Base-by-base conservation (phyloP, 164 flowering plant genomes). In the Santalum album region DNA sequence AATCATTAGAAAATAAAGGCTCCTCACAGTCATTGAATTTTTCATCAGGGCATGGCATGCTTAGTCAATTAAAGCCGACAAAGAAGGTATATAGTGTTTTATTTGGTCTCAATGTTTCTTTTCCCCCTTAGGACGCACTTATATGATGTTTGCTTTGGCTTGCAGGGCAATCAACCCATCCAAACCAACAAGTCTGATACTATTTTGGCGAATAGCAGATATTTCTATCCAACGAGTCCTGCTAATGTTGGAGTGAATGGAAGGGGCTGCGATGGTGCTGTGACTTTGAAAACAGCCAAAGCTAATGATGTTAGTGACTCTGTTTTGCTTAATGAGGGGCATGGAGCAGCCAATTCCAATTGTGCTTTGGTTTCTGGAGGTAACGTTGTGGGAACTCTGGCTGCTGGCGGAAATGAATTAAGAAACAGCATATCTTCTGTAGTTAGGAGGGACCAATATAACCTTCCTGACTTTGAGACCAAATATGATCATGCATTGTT, bases 401-500 rank as follows among this genome's bases (percentile, higher is more conserved):
- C 43, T 29, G 11, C 68, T 42, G 65, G 58, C 26, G 66, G 29
- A 43, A 65, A 59, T 34, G 54, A 42, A 22, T 66, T 56, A 36
- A 45, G 43, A 43, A 47, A 67, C 50, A 51, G 55, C 53, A 38
- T 47, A 51, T 26, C 63, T 43, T 57, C 65, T 57, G 39, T 51
- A 21, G 63, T 75, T 55, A 55, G 59, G 56, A 69, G 64, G 64
- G 84, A 75, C 60, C 82, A 69, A 36, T 86, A 69, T 60, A 82
- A 83, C 65, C 64, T 69, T 39, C 63, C 68, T 36, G 89, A 78
- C 53, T 84, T 84, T 32, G 67, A 69, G 2, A 68, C 73, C 25
- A 76, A 73, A 49, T 83, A 82, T 56, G 74, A 69, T n/a, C 64
- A 75, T 36, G 90, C 90, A 1, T 42, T 61, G 52, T 87, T 84